Conservation (phyloP, 1,284 basidiomycete species). For the Irpex lacteus region DNA sequence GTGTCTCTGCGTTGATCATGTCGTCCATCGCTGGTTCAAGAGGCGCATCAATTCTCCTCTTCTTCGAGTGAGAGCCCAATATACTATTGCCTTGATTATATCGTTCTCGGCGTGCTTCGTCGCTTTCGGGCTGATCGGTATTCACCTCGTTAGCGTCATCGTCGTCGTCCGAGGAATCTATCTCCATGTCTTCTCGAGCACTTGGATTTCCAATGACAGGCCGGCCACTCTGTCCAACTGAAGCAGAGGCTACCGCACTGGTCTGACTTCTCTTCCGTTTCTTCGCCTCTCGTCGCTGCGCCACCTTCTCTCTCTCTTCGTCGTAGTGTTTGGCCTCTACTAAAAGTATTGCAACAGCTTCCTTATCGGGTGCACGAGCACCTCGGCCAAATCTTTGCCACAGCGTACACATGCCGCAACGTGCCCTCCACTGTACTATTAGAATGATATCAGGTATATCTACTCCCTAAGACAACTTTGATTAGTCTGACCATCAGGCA, state of each 20-base stretch:
- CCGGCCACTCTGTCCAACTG: neutral
- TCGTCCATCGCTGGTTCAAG: neutral
- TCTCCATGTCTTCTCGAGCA: neutral
- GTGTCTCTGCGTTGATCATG: neutral
- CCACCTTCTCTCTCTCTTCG: neutral
- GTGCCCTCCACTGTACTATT: slow-evolving; percentile 30
- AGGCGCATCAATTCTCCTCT: neutral
- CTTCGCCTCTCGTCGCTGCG: neutral
- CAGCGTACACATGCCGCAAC: slow-evolving; percentile 10
- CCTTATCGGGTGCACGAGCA: slow-evolving; percentile 7
- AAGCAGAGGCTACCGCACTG: neutral
- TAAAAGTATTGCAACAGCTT: slow-evolving; percentile 16
- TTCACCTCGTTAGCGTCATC: neutral
- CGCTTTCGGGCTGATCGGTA: neutral
- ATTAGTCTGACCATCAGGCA: neutral
- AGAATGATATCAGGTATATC: slow-evolving; percentile 31
- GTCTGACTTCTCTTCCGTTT: neutral
- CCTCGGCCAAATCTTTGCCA: slow-evolving; percentile 21
- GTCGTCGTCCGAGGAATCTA: neutral
- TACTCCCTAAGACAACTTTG: slow-evolving; percentile 23
- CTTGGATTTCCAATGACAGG: neutral
- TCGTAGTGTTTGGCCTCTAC: slow-evolving; percentile 16
- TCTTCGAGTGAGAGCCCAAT: neutral
- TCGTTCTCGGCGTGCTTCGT: neutral
- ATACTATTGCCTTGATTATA: neutral